phyloP scores from a whole-genome alignment of 495 filamentous ascomycete species.

The Hypomontagnella submonticulosa region DNA sequence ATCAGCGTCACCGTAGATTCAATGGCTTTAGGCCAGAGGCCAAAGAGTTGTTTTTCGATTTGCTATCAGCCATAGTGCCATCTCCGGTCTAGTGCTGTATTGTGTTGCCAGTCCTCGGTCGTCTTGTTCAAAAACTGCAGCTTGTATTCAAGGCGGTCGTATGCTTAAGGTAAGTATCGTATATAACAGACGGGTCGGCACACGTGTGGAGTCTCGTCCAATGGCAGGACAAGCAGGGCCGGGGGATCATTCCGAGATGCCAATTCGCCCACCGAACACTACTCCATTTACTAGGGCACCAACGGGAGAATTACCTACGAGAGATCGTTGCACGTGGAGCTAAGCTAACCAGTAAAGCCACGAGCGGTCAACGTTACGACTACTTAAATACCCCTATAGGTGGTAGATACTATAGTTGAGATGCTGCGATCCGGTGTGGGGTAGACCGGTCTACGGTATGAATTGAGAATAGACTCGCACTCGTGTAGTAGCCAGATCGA shows the following conservation, averaged over 20 bases:
- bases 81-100: neutral
- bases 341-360: constrained; percentile 8
- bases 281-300: constrained; percentile 3
- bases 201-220: constrained; percentile 28
- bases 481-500: neutral
- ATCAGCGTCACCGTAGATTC: neutral
- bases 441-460: constrained; percentile 2
- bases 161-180: no score
- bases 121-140: constrained; percentile 1
- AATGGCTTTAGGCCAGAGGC: neutral
- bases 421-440: constrained; percentile 3
- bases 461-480: neutral
- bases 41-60: neutral
- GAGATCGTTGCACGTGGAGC: constrained; percentile 21
- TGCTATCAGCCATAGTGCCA: neutral
- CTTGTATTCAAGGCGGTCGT: neutral
- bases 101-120: neutral
- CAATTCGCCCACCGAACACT: constrained; percentile 20
- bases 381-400: neutral
- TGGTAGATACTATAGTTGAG: neutral
- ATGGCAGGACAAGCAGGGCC: neutral
- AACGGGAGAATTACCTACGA: neutral
- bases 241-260: neutral
- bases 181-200: neutral
- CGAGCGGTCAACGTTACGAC: constrained; percentile 10